Evolutionary conservation across 208 protist species (phyloP).

Genomic region (Kentomonas sorsogonicus): DNA sequence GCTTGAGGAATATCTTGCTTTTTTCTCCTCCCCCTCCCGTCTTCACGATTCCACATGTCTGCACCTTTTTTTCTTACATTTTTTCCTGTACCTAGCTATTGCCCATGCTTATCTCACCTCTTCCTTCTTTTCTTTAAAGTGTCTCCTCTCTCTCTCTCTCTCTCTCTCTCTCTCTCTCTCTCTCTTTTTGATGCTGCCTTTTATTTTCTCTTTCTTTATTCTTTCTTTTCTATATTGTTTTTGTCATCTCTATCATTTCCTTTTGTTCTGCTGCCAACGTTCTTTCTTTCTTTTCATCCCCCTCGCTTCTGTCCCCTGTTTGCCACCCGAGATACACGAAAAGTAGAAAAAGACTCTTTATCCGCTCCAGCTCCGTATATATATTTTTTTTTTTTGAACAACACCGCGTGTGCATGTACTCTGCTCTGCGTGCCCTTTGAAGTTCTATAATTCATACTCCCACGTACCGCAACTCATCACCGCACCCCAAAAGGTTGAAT

Average conservation of each 20-base stretch:
- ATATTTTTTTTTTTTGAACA: too few relatives aligned
- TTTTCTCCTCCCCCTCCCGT: too few relatives aligned
- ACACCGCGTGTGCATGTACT: too few relatives aligned
- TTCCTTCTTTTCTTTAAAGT: not conserved
- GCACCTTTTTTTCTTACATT: conserved; percentile 5
- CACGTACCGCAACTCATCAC: too few relatives aligned
- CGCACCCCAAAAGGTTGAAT: too few relatives aligned
- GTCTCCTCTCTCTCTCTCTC: not conserved
- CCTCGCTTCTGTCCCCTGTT: not conserved
- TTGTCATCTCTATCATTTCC: conserved; percentile 10
- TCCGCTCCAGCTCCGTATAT: too few relatives aligned
- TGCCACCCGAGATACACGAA: not conserved
- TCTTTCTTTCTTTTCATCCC: not conserved
- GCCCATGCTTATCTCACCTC: not conserved
- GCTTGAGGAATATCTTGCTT: too few relatives aligned
- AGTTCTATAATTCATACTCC: too few relatives aligned
- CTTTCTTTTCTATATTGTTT: conserved; percentile 6
- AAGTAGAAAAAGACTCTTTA: not conserved
- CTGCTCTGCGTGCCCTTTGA: too few relatives aligned
- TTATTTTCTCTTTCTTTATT: not conserved
- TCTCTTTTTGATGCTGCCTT: not conserved
- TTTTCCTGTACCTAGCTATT: conserved; percentile 9
- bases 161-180: not conserved
- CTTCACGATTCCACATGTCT: too few relatives aligned
- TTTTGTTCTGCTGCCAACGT: too few relatives aligned